These are phyloP conservation scores for Astrothelium subdiscretum DNA, from an alignment of 495 filamentous ascomycete genomes.

Conservation along the genomic window DNA sequence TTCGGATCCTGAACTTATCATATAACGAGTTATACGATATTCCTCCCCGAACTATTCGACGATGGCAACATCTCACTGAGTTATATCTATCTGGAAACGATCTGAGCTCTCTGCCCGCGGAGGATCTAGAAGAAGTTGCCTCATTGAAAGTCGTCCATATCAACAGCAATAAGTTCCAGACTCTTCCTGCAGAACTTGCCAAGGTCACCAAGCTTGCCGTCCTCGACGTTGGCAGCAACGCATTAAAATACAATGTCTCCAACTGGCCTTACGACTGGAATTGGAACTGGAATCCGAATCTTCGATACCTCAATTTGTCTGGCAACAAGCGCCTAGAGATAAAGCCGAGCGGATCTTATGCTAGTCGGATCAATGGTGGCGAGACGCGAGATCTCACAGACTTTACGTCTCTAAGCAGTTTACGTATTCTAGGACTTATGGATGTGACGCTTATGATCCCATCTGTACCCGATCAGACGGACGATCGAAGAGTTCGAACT, in stretches of 20 bases:
- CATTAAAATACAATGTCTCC: constrained; percentile 97
- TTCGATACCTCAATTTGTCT: constrained; percentile 92
- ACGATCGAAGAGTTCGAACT: constrained; percentile 89
- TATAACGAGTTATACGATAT: constrained; percentile 92
- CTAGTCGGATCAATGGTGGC: constrained; percentile 36
- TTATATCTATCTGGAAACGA: constrained; percentile 95
- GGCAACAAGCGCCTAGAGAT: constrained; percentile 97
- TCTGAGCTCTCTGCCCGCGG: constrained; percentile 77
- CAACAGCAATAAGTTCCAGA: constrained; percentile 96
- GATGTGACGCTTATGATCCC: constrained; percentile 92
- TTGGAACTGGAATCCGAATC: constrained; percentile 94
- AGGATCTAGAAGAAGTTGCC: constrained; percentile 83
- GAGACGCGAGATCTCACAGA: constrained; percentile 67
- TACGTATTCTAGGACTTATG: constrained; percentile 88
- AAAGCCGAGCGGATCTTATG: constrained; percentile 58
- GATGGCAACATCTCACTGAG: constrained; percentile 80
- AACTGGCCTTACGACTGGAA: constrained; percentile 99
- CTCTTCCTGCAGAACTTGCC: constrained; percentile 87
- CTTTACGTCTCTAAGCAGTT: constrained; percentile 74
- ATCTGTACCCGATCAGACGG: constrained; percentile 84
- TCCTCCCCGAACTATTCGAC: constrained; percentile 71
- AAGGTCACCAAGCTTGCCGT: constrained; percentile 84
- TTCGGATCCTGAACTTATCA: constrained; percentile 83
- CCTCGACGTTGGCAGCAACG: constrained; percentile 89
- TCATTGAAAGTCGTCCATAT: constrained; percentile 83